phyloP scores from a whole-genome alignment of 129 eudicot species.

The Helichrysum umbraculigerum region DNA sequence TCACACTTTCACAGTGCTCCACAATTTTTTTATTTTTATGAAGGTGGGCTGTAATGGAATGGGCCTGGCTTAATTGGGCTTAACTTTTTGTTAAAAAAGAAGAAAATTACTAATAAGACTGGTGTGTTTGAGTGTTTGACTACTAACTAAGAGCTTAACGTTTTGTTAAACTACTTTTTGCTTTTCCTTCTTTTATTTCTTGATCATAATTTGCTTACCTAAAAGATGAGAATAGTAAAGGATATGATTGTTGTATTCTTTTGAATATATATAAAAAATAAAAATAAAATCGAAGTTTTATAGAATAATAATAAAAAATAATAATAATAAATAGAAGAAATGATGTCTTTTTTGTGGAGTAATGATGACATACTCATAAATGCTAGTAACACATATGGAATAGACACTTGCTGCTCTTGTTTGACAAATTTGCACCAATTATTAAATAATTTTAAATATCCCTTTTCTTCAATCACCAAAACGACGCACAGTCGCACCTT shows the following conservation, averaged over 20 bases:
- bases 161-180: not conserved
- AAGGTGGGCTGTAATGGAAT: no score
- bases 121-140: not conserved
- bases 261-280: no score
- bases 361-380: constrained; percentile 25
- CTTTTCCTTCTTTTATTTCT: not conserved
- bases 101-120: no score
- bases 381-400: constrained; percentile 8
- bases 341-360: not conserved
- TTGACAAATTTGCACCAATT: constrained; percentile 26
- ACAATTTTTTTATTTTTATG: no score
- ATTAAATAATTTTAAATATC: not conserved
- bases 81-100: no score
- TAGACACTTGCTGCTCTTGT: constrained; percentile 22
- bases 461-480: no score
- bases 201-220: constrained; percentile 10
- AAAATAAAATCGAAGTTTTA: not conserved
- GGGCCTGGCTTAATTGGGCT: not conserved
- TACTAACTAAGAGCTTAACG: not conserved
- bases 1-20: no score
- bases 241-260: constrained; percentile 13
- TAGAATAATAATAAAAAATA: not conserved
- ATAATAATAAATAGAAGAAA: no score
- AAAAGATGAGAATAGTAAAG: not conserved
- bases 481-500: no score